Percentiles rank a stretch among this genome's conserved stretches.
Conservation (phyloP, 257 asterid genomes). For the Ilex asprella region DNA sequence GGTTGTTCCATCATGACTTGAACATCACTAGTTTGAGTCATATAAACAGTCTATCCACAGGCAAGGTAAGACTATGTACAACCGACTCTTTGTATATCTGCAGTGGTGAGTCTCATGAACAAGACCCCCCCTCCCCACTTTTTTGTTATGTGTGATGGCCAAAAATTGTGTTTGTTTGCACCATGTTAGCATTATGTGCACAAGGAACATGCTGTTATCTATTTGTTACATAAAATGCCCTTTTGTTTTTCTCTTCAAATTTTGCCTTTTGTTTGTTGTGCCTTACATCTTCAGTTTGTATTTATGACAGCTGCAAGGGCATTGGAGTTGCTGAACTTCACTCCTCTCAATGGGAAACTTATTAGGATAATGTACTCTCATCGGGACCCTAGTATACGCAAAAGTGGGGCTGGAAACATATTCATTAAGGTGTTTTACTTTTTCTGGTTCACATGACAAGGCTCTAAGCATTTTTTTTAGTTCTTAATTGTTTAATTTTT, state of each 20-base stretch:
- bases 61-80: no score
- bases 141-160: no score
- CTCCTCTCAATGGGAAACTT: constrained; percentile 79
- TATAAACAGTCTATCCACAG: no score
- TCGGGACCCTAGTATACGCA: constrained; percentile 74
- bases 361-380: constrained; percentile 79
- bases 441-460: neutral
- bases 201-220: no score
- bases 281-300: constrained; percentile 4
- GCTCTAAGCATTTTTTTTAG: no score
- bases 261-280: neutral
- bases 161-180: no score
- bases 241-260: neutral
- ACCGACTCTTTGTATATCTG: no score
- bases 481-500: neutral
- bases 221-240: neutral
- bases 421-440: constrained; percentile 59
- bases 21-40: no score
- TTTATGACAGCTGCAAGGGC: constrained; percentile 69
- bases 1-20: no score
- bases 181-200: no score
- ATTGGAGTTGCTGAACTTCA: constrained; percentile 60
- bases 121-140: no score
- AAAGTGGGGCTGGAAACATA: constrained; percentile 78
- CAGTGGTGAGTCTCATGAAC: no score